Base-by-base conservation (phyloP, 176 grass and related monocot species). In the Saccharum officinarum region DNA sequence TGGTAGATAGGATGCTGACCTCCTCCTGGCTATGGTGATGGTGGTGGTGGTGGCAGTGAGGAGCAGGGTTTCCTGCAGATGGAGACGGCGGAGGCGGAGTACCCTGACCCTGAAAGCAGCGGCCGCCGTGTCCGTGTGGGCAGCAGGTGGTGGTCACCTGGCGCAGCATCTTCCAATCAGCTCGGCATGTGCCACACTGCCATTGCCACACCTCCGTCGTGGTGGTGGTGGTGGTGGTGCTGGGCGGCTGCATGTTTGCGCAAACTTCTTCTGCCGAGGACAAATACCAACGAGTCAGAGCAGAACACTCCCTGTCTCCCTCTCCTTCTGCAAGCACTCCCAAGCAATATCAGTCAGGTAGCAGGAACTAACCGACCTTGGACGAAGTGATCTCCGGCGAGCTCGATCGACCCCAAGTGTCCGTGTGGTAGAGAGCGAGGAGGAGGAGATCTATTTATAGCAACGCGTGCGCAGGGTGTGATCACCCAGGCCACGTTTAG, bases 141-240 rank as follows among this genome's bases (percentile, higher is more conserved):
- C 62, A 80, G 78, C 28, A 16, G 54, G 20, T 23, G 26, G 77
- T 34, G 44, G 64, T 80, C 78, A 80, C 64, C 63, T 68, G 63
- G 18, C 78, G 78, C 44, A 68, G 3, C 78, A 69, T 52, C 78
- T 80, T 80, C 18, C 62, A 80, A 15, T 46, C 62, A 49, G 44
- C 11, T 52, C 64, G 42, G 17, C 78, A 80, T 0, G 45, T 46
- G 25, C 42, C 7, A 45, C 71, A 74, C 71, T 49, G 78, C 78
- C 78, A 80, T 30, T 52, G 78, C 78, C 78, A 80, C 17, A 67
- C 37, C 78, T 80, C 78, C 42, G 63, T 80, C 13, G 62, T 80
- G 5, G 13, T 50, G 13, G 10, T 25, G 10, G n/a, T n/a, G 31
- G 33, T 33, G 33, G 3, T 33, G 33, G 33, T 6, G 25, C 14